Conservation (phyloP, 495 filamentous ascomycete genomes). For the Talaromyces ruber region DNA sequence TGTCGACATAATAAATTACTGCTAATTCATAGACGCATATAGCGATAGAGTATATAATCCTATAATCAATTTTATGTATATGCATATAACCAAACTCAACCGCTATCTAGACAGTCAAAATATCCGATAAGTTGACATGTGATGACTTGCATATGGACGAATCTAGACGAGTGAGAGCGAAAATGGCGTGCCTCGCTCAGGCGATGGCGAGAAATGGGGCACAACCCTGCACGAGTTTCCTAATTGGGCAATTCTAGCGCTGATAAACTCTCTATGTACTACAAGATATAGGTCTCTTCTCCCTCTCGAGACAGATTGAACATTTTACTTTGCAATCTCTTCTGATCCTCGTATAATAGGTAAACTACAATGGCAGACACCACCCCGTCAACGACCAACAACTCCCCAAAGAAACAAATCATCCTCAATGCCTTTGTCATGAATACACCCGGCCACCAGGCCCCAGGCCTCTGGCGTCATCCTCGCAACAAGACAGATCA, state of each 20-base stretch:
- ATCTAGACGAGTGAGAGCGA: neutral
- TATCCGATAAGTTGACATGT: neutral
- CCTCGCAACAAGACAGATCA: conserved; percentile 43
- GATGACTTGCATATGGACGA: too few relatives aligned
- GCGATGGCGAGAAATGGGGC: conserved; percentile 9
- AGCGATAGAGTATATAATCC: neutral
- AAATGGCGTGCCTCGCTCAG: conserved; percentile 12
- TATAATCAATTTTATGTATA: neutral
- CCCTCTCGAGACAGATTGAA: neutral
- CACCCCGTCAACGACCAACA: neutral
- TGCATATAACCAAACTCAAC: neutral
- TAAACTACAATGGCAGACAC: conserved; percentile 6
- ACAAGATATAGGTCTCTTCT: neutral
- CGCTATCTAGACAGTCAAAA: neutral
- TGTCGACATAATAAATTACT: neutral
- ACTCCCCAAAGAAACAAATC: conserved; percentile 35
- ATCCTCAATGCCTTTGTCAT: conserved; percentile 53
- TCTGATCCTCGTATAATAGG: neutral
- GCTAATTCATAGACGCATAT: neutral
- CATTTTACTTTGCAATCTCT: neutral
- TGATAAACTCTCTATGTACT: neutral
- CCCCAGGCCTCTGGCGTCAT: conserved; percentile 48
- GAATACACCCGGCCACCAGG: conserved; percentile 46
- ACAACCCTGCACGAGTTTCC: neutral
- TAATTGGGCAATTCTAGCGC: neutral